These are phyloP conservation scores for Diaporthe capsici DNA, from an alignment of 2,329 filamentous ascomycete genomes.

Conservation along the genomic window DNA sequence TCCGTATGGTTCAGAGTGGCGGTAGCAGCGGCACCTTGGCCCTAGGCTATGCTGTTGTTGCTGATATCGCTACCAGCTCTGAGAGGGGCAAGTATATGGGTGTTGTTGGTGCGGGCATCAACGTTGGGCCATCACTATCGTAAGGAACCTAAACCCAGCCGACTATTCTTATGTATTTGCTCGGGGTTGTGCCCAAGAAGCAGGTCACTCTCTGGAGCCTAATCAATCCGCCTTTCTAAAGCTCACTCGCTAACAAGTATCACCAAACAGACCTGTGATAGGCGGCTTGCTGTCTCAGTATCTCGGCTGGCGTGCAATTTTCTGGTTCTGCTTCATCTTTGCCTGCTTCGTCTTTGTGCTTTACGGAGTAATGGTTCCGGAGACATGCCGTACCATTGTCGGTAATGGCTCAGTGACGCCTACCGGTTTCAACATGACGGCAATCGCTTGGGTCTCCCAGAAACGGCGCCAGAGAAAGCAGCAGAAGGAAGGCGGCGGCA, in stretches of 20 bases:
- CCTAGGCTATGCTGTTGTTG: constrained; percentile 78
- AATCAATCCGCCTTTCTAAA: background rate
- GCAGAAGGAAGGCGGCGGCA: constrained; percentile 51
- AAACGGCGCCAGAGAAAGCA: constrained; percentile 49
- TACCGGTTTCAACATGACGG: constrained; percentile 69
- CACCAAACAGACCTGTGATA: constrained; percentile 64
- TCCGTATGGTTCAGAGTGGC: constrained; percentile 73
- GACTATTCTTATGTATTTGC: background rate
- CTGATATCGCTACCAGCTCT: constrained; percentile 77
- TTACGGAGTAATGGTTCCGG: constrained; percentile 69
- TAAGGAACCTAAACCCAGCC: background rate
- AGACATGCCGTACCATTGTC: constrained; percentile 72
- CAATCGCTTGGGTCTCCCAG: constrained; percentile 63
- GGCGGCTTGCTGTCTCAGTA: constrained; percentile 75
- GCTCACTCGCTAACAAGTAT: background rate
- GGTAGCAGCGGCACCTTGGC: constrained; percentile 80
- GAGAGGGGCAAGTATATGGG: constrained; percentile 83
- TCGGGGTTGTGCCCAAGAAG: background rate
- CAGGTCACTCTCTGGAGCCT: background rate
- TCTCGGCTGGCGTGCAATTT: constrained; percentile 77
- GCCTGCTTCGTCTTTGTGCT: constrained; percentile 65
- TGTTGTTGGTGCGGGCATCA: constrained; percentile 71
- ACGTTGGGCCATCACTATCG: constrained; percentile 68
- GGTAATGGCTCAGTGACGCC: constrained; percentile 74
- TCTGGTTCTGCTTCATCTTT: constrained; percentile 77